Evolutionary conservation across 441 rosid genomes (phyloP).

Genomic region (Populus hybrid): DNA sequence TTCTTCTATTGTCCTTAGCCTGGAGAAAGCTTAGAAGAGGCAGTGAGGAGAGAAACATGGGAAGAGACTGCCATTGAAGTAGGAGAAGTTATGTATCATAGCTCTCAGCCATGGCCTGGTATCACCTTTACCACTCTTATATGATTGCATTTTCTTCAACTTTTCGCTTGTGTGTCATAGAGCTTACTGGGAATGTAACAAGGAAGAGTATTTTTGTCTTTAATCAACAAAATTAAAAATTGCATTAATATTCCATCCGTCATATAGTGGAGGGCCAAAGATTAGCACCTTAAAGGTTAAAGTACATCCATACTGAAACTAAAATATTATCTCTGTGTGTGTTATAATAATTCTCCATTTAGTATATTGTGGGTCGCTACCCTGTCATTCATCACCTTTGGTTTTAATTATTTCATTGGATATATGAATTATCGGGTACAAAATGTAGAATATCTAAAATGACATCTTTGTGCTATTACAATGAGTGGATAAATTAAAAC

Average conservation of each 20-base stretch:
- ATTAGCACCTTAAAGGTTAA: background rate
- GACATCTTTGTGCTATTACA: background rate
- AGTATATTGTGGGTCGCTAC: too few species aligned
- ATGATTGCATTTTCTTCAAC: background rate
- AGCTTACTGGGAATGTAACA: background rate
- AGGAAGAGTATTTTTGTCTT: background rate
- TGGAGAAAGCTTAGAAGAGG: slow-evolving; percentile 99
- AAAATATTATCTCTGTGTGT: background rate
- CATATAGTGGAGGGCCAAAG: background rate
- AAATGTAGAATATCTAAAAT: background rate
- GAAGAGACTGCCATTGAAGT: slow-evolving; percentile 97
- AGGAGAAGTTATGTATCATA: slow-evolving; percentile 84
- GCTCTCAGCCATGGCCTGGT: slow-evolving; percentile 99
- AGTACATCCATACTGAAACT: background rate
- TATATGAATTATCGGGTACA: background rate
- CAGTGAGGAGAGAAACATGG: slow-evolving; percentile 92
- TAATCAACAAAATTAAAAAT: background rate
- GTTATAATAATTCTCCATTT: too few species aligned
- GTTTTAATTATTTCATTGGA: background rate
- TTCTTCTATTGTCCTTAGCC: slow-evolving; percentile 50
- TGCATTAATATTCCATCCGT: background rate
- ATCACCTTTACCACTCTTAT: slow-evolving; percentile 6
- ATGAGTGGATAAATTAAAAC: background rate
- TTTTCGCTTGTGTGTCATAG: background rate
- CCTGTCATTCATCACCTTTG: background rate